Conservation (phyloP, 1,284 basidiomycete species). For the Cryptococcus sp. region DNA sequence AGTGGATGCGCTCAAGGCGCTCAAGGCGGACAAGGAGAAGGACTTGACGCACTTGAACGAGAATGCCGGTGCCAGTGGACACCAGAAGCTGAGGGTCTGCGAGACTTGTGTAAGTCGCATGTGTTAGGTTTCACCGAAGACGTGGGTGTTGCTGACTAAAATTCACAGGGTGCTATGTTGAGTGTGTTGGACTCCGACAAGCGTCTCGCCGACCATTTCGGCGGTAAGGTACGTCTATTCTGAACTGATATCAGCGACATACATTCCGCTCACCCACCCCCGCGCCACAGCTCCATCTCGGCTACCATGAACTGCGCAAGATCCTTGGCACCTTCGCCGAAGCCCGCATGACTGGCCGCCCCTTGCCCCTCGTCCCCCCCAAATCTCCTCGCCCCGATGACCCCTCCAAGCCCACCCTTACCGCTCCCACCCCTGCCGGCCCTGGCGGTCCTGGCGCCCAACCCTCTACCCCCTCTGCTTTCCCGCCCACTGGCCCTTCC, state of each 20-base stretch:
- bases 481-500: constrained; percentile 13
- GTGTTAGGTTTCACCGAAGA: background rate
- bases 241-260: background rate
- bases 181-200: constrained; percentile 97
- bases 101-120: constrained; percentile 74
- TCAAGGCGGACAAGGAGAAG: constrained; percentile 95
- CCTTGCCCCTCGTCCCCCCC: constrained; percentile 12
- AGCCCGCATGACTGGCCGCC: constrained; percentile 76
- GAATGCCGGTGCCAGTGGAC: constrained; percentile 95
- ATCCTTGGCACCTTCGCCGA: constrained; percentile 84
- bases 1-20: constrained; percentile 93
- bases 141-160: background rate
- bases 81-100: constrained; percentile 98
- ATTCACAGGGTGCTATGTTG: constrained; percentile 71
- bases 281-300: constrained; percentile 82
- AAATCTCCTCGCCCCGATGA: constrained; percentile 53
- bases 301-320: constrained; percentile 95
- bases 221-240: constrained; percentile 72
- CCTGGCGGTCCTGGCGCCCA: constrained; percentile 42
- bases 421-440: background rate
- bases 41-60: constrained; percentile 96
- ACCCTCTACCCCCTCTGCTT: constrained; percentile 14
- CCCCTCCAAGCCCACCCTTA: constrained; percentile 15
- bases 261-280: background rate
- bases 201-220: constrained; percentile 98